Evolutionary conservation across 306 rosid genomes (phyloP).

Genomic region (Glycine tomentella): DNA sequence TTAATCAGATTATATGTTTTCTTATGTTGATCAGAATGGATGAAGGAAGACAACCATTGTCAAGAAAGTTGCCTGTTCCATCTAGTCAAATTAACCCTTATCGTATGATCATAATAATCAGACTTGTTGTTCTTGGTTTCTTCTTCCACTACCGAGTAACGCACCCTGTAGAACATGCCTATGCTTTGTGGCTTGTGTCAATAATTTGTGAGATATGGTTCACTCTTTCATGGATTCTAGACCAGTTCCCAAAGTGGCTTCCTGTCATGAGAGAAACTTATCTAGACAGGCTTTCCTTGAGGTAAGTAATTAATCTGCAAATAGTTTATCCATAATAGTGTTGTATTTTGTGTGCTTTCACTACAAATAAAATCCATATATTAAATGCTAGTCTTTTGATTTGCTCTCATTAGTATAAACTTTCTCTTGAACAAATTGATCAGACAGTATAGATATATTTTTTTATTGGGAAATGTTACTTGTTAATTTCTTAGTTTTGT

Average conservation of each 20-base stretch:
- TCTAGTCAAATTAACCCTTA: slow-evolving; percentile 70
- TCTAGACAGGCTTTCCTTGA: slow-evolving; percentile 64
- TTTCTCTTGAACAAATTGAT: background rate
- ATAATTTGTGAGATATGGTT: slow-evolving; percentile 80
- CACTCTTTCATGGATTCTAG: slow-evolving; percentile 74
- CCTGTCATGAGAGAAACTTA: slow-evolving; percentile 74
- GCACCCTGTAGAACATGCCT: slow-evolving; percentile 69
- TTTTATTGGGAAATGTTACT: too few species aligned
- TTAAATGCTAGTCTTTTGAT: background rate
- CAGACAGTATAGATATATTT: too few species aligned
- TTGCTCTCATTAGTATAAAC: background rate
- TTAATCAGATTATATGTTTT: slow-evolving; percentile 1
- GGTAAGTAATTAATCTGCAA: slow-evolving; percentile 51
- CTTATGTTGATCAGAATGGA: slow-evolving; percentile 63
- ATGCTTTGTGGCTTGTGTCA: slow-evolving; percentile 69
- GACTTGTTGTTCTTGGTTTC: slow-evolving; percentile 71
- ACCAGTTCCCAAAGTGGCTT: slow-evolving; percentile 73
- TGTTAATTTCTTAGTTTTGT: too few species aligned
- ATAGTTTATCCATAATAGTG: background rate
- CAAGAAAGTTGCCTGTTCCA: slow-evolving; percentile 65
- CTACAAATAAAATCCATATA: background rate
- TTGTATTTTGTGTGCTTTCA: background rate
- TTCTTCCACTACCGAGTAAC: slow-evolving; percentile 68
- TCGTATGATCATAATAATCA: slow-evolving; percentile 65
- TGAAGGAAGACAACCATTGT: slow-evolving; percentile 71